A percentile compares a stretch with the other conserved stretches of the same genome.
Conservation (phyloP, 1,284 basidiomycete genomes). For the Cystobasidium slooffiae region DNA sequence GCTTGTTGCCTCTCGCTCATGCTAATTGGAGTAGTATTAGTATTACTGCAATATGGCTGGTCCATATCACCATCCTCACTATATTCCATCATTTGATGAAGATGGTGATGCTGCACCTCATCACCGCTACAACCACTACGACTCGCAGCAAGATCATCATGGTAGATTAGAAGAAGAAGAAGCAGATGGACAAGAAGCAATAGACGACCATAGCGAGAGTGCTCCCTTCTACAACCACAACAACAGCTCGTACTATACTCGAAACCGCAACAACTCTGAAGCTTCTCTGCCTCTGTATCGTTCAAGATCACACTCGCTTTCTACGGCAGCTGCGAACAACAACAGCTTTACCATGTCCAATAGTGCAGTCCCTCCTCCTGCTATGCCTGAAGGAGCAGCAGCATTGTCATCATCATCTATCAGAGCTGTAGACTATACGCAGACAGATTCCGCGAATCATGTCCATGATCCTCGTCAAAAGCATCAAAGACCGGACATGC, state of each 20-base stretch:
- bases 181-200: background rate
- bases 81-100: background rate
- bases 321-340: background rate
- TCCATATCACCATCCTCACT: background rate
- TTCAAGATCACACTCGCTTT: constrained; percentile 28
- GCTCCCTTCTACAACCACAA: constrained; percentile 22
- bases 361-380: background rate
- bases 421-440: constrained; percentile 25
- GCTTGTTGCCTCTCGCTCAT: too few species aligned
- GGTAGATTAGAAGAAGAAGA: background rate
- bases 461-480: background rate
- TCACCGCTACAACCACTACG: background rate
- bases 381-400: constrained; percentile 2
- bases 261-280: background rate
- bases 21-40: too few species aligned
- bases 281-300: constrained; percentile 28
- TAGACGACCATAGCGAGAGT: background rate
- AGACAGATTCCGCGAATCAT: background rate
- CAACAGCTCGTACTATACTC: constrained; percentile 10
- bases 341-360: background rate
- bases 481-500: background rate
- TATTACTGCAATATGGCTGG: constrained; percentile 8
- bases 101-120: background rate
- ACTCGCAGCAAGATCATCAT: background rate
- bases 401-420: background rate